Percentiles rank a stretch among this genome's conserved stretches.
Evolutionary conservation across 306 rosid species (phyloP).

Genomic region (Cajanus cajan): DNA sequence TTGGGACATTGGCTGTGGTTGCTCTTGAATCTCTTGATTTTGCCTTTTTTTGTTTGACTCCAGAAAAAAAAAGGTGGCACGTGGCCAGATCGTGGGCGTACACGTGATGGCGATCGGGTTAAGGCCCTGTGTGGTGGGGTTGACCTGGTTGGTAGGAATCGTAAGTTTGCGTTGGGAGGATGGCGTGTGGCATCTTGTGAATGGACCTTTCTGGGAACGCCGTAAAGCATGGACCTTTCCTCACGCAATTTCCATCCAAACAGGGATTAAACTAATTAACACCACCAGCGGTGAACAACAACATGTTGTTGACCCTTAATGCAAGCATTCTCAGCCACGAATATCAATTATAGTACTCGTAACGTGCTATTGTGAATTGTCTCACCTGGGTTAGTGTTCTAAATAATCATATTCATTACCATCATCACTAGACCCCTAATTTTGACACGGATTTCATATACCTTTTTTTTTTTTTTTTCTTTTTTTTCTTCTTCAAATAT

Average conservation of each 20-base stretch:
- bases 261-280: neutral
- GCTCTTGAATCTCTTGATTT: neutral
- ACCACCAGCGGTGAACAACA: neutral
- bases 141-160: conserved; percentile 30
- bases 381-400: neutral
- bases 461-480: too few species aligned
- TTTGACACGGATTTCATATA: too few species aligned
- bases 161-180: neutral
- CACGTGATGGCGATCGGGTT: conserved; percentile 27
- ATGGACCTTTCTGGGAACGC: neutral
- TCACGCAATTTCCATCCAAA: conserved; percentile 22
- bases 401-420: neutral
- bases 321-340: conserved; percentile 7
- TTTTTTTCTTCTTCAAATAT: too few species aligned
- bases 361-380: neutral
- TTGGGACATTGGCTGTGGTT: conserved; percentile 12
- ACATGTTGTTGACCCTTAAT: conserved; percentile 25
- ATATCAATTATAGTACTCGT: neutral
- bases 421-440: neutral
- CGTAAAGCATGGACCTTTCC: conserved; percentile 4
- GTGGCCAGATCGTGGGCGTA: conserved; percentile 22
- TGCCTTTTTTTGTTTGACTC: conserved; percentile 37
- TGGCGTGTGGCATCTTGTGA: neutral
- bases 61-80: neutral
- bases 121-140: neutral